These are phyloP conservation scores for Lactarius hengduanensis DNA, from an alignment of 768 basidiomycete species.

Conservation along the genomic window DNA sequence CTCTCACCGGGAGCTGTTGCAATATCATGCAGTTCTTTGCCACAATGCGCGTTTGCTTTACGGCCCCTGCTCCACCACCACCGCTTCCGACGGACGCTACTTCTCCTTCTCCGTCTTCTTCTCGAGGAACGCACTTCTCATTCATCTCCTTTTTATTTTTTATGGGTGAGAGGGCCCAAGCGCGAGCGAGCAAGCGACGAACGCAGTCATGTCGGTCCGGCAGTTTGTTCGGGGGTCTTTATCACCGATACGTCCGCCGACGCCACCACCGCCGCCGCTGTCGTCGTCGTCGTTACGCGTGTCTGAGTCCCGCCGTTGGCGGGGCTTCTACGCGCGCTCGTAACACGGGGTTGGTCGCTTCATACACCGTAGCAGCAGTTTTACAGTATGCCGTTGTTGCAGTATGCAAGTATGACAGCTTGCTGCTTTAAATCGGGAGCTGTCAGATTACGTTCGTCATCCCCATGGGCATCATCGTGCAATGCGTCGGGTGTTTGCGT, in stretches of 20 bases:
- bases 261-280: not conserved
- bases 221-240: not conserved
- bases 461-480: conserved; percentile 3
- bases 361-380: not conserved
- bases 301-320: not conserved
- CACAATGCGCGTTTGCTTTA: not conserved
- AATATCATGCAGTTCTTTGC: not conserved
- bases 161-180: not conserved
- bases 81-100: not conserved
- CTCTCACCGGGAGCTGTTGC: not conserved
- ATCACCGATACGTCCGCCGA: conserved; percentile 1
- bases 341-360: not conserved
- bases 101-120: not conserved
- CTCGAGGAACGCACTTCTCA: not conserved
- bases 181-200: not conserved
- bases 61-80: not conserved
- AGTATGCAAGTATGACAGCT: not conserved
- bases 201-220: not conserved
- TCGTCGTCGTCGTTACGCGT: not conserved
- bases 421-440: conserved; percentile 4
- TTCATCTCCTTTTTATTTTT: not conserved
- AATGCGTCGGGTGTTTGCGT: not conserved
- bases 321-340: not conserved
- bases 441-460: conserved; percentile 5
- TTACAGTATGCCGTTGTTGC: not conserved